Percentiles rank a stretch among this genome's conserved stretches.
Evolutionary conservation across 495 filamentous ascomycete genomes (phyloP).

Genomic region (Penicillium parvum): DNA sequence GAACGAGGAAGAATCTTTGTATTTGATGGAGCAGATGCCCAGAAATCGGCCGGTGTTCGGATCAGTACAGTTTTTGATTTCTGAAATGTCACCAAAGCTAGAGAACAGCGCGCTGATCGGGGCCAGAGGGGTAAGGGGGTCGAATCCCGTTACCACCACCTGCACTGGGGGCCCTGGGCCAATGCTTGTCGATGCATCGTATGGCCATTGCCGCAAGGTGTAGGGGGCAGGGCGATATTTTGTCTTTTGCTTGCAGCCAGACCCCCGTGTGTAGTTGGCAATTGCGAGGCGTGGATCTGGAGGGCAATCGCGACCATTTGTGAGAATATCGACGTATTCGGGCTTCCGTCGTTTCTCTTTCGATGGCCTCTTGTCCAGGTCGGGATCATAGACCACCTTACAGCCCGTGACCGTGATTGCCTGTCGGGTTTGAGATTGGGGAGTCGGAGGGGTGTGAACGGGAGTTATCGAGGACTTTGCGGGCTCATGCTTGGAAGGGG

Average conservation of each 20-base stretch:
- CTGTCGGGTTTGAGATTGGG: slow-evolving; percentile 57
- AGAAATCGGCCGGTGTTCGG: slow-evolving; percentile 89
- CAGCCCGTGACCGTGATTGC: slow-evolving; percentile 60
- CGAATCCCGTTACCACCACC: slow-evolving; percentile 88
- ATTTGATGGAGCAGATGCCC: slow-evolving; percentile 86
- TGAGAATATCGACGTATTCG: slow-evolving; percentile 66
- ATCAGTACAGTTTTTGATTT: slow-evolving; percentile 85
- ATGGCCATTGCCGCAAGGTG: slow-evolving; percentile 67
- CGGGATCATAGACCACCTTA: slow-evolving; percentile 71
- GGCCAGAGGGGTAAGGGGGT: slow-evolving; percentile 75
- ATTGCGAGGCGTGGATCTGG: slow-evolving; percentile 74
- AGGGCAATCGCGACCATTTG: slow-evolving; percentile 59
- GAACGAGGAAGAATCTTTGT: slow-evolving; percentile 64
- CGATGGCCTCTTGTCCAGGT: slow-evolving; percentile 55
- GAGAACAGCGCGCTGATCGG: slow-evolving; percentile 79
- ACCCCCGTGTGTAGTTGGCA: slow-evolving; percentile 51
- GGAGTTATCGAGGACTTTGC: slow-evolving; percentile 41
- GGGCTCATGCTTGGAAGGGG: slow-evolving; percentile 11
- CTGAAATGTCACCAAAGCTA: slow-evolving; percentile 81
- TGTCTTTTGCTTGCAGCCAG: slow-evolving; percentile 63
- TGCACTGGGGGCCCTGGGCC: slow-evolving; percentile 85
- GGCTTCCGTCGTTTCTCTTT: slow-evolving; percentile 67
- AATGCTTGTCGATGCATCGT: slow-evolving; percentile 74
- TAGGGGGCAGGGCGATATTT: slow-evolving; percentile 74
- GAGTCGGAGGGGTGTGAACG: slow-evolving; percentile 46